These are phyloP conservation scores for Silene vulgaris DNA, from an alignment of 179 eudicot species.

Conservation along the genomic window DNA sequence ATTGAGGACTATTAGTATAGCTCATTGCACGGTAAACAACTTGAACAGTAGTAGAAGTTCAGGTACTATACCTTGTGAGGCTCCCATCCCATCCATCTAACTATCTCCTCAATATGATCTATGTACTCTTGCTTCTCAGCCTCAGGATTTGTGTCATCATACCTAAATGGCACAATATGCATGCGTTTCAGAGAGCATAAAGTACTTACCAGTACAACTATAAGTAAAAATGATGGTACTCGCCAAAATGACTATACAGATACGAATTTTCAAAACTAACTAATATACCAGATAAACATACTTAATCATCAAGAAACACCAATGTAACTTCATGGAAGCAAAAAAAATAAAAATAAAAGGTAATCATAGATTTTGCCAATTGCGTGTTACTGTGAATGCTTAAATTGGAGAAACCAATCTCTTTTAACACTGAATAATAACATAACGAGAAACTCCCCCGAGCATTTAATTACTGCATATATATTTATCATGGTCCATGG, in stretches of 20 bases:
- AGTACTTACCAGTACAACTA: slow-evolving; percentile 7
- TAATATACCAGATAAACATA: neutral
- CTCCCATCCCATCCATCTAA: slow-evolving; percentile 94
- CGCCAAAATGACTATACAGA: neutral
- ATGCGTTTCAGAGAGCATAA: slow-evolving; percentile 4
- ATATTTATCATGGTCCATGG: neutral
- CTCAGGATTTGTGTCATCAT: slow-evolving; percentile 94
- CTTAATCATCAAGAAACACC: neutral
- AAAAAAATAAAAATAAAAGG: neutral
- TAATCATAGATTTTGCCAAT: neutral
- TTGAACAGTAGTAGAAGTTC: too few species aligned
- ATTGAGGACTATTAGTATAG: neutral
- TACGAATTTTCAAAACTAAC: neutral
- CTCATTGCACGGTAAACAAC: neutral
- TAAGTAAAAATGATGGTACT: neutral
- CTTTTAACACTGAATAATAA: neutral
- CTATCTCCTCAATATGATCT: slow-evolving; percentile 90
- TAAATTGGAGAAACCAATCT: neutral
- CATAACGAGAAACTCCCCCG: neutral
- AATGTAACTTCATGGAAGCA: neutral
- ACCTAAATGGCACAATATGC: slow-evolving; percentile 36
- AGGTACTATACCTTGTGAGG: slow-evolving; percentile 63
- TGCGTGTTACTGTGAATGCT: neutral
- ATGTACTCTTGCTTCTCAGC: slow-evolving; percentile 92
- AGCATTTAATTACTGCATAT: neutral